These are phyloP conservation scores for Purshia tridentata DNA, from an alignment of 306 rosid species.

Conservation along the genomic window DNA sequence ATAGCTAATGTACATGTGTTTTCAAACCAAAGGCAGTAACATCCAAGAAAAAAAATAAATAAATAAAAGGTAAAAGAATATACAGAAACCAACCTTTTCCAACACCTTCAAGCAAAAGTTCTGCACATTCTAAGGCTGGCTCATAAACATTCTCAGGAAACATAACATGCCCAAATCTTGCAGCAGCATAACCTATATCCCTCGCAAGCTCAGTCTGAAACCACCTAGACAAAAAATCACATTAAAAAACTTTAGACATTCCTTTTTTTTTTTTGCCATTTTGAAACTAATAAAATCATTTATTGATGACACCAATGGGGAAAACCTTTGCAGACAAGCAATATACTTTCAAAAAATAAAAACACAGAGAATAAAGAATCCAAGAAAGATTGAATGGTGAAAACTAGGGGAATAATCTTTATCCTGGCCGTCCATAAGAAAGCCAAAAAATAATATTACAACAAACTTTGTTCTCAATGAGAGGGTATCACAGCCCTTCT, in stretches of 20 bases:
- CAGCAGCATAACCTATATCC: constrained; percentile 88
- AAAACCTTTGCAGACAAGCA: not conserved
- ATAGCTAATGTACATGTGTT: not conserved
- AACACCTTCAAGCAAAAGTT: constrained; percentile 88
- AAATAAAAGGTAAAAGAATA: constrained; percentile 7
- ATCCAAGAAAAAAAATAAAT: not conserved
- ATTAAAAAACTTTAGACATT: constrained; percentile 50
- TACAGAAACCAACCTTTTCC: constrained; percentile 63
- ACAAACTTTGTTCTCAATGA: not conserved
- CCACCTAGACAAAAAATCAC: constrained; percentile 60
- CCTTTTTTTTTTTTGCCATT: not conserved
- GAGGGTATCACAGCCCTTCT: not conserved
- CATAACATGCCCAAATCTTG: constrained; percentile 98
- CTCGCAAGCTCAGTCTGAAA: constrained; percentile 98
- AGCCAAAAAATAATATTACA: not conserved
- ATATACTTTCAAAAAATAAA: not conserved
- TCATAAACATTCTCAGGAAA: constrained; percentile 95
- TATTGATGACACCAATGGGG: not conserved
- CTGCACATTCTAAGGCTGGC: constrained; percentile 86
- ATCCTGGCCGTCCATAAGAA: not conserved
- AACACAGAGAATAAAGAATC: not conserved
- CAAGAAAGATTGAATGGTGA: not conserved
- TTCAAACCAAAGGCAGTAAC: not conserved
- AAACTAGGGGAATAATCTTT: not conserved
- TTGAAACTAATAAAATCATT: not conserved